phyloP scores from a whole-genome alignment of 768 basidiomycete genomes.

The Boletus vermiculosoides region DNA sequence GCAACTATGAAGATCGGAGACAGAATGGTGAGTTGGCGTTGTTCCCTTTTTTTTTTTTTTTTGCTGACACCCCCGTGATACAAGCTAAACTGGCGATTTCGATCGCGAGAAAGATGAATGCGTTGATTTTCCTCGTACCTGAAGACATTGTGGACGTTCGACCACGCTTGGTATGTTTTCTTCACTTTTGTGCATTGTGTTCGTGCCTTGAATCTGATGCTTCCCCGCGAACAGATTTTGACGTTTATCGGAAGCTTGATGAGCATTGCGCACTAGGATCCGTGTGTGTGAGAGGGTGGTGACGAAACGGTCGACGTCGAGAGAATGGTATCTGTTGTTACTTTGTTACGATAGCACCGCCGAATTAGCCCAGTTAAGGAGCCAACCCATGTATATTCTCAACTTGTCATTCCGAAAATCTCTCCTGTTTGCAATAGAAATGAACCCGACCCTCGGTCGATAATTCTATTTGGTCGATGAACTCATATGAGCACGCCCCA shows the following conservation, averaged over 20 bases:
- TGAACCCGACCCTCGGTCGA: neutral
- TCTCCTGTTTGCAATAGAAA: neutral
- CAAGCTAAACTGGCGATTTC: conserved; percentile 98
- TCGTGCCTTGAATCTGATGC: neutral
- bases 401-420: neutral
- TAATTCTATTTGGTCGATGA: neutral
- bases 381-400: neutral
- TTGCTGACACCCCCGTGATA: neutral
- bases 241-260: conserved; percentile 95
- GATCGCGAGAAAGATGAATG: conserved; percentile 97
- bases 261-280: conserved; percentile 50
- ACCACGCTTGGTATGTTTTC: conserved; percentile 70
- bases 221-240: conserved; percentile 58
- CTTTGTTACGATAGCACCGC: neutral
- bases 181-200: neutral
- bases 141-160: conserved; percentile 97
- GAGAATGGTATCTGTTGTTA: neutral
- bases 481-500: too few relatives aligned
- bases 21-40: conserved; percentile 72
- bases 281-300: neutral
- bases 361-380: neutral
- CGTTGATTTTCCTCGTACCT: conserved; percentile 93
- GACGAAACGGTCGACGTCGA: neutral
- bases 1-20: conserved; percentile 83
- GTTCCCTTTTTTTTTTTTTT: neutral